Conservation (phyloP, 2,329 filamentous ascomycete species). For the Colletotrichum salicis region DNA sequence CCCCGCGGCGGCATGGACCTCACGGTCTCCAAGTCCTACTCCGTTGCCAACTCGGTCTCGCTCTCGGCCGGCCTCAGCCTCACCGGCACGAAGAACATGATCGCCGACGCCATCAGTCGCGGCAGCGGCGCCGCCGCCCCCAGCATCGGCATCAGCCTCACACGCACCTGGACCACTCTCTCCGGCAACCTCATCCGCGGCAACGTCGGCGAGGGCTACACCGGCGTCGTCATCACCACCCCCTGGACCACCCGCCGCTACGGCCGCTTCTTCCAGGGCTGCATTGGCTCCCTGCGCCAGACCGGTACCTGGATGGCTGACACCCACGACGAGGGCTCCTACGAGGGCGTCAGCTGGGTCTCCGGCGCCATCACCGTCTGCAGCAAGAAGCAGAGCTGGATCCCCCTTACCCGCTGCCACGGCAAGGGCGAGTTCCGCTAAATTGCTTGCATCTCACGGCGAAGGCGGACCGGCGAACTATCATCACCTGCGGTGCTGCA, state of each 20-base stretch:
- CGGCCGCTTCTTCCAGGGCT: constrained; percentile 32
- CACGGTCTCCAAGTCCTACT: constrained; percentile 26
- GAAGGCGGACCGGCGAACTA: too few relatives aligned
- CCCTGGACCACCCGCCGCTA: constrained; percentile 33
- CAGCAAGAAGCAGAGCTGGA: constrained; percentile 19
- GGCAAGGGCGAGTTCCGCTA: constrained; percentile 6
- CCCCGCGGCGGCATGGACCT: constrained; percentile 27
- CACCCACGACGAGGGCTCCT: constrained; percentile 28
- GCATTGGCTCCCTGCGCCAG: constrained; percentile 18
- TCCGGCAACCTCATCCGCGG: constrained; percentile 23
- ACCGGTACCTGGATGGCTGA: constrained; percentile 31
- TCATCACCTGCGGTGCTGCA: not conserved
- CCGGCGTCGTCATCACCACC: constrained; percentile 23
- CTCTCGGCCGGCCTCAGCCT: constrained; percentile 16
- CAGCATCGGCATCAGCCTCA: constrained; percentile 7
- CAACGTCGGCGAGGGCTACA: constrained; percentile 22
- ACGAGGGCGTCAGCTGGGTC: constrained; percentile 27
- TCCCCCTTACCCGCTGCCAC: constrained; percentile 8
- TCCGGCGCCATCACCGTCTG: constrained; percentile 24
- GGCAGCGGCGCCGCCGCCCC: too few relatives aligned
- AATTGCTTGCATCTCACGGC: not conserved
- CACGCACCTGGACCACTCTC: constrained; percentile 26
- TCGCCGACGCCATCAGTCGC: too few relatives aligned
- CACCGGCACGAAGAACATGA: constrained; percentile 6
- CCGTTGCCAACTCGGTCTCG: constrained; percentile 13